Conservation (phyloP, 371 early-diverging fungal genomes). For the Lichtheimia ornata region DNA sequence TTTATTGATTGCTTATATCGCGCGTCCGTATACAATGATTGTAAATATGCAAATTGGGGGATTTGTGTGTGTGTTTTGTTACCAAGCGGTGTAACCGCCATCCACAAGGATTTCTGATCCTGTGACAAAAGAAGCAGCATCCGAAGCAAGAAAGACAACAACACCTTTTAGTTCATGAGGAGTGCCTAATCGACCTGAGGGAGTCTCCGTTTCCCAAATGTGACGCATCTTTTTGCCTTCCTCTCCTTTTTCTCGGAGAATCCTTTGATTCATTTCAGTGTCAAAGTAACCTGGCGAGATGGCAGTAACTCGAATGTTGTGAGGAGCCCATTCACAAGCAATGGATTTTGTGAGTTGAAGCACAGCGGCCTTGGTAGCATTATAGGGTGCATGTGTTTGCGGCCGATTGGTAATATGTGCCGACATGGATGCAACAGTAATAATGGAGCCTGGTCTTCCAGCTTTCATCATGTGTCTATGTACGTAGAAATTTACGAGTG, state of each 20-base stretch:
- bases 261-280: constrained; percentile 33
- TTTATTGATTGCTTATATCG: too few species aligned
- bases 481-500: background rate
- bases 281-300: constrained; percentile 48
- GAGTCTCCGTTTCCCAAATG: constrained; percentile 34
- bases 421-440: constrained; percentile 48
- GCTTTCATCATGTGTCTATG: constrained; percentile 37
- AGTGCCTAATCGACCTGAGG: constrained; percentile 34
- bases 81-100: constrained; percentile 45
- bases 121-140: constrained; percentile 38
- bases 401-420: constrained; percentile 39
- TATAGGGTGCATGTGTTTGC: constrained; percentile 43
- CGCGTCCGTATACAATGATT: too few species aligned
- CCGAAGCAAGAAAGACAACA: constrained; percentile 36
- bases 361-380: constrained; percentile 50
- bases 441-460: constrained; percentile 33
- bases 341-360: constrained; percentile 42
- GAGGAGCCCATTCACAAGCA: constrained; percentile 49
- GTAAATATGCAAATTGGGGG: too few species aligned
- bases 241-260: constrained; percentile 33
- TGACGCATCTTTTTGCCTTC: constrained; percentile 26
- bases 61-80: background rate
- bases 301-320: constrained; percentile 43
- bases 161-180: constrained; percentile 45
- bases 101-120: constrained; percentile 43